A percentile compares a stretch with the other conserved stretches of the same genome.
These are phyloP conservation scores for Colletotrichum sp. DNA, from an alignment of 2,329 filamentous ascomycete species.

Conservation along the genomic window DNA sequence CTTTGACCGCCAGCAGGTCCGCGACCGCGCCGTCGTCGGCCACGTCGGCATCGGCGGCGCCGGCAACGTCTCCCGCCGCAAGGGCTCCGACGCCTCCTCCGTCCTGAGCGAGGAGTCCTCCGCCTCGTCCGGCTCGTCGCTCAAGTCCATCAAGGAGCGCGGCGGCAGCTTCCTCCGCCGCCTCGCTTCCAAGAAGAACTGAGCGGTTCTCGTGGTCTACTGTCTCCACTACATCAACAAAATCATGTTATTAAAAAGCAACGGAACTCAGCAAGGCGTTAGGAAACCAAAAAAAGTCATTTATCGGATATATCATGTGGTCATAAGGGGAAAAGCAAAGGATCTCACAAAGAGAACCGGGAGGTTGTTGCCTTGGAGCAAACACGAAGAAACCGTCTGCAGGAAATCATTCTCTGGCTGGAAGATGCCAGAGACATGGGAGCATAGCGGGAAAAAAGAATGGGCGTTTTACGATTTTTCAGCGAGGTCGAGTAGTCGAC, in stretches of 20 bases:
- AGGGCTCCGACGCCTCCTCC: constrained; percentile 59
- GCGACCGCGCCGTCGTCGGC: constrained; percentile 23
- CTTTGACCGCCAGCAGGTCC: constrained; percentile 18
- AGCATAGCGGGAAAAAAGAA: neutral
- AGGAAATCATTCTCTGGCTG: constrained; percentile 25
- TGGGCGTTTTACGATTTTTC: constrained; percentile 38
- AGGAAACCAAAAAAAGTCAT: constrained; percentile 1
- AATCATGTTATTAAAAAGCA: neutral
- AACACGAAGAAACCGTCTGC: constrained; percentile 17
- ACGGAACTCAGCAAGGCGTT: neutral
- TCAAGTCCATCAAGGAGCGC: constrained; percentile 18
- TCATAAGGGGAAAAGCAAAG: neutral
- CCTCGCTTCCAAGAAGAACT: constrained; percentile 35
- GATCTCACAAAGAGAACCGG: neutral
- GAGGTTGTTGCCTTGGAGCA: constrained; percentile 36
- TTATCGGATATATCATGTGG: neutral
- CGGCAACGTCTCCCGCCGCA: constrained; percentile 71
- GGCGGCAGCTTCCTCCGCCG: constrained; percentile 42
- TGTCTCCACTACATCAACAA: neutral
- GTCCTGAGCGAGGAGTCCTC: constrained; percentile 41
- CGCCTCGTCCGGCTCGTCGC: constrained; percentile 18
- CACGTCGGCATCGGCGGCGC: constrained; percentile 40
- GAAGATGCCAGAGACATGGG: constrained; percentile 27
- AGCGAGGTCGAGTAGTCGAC: neutral
- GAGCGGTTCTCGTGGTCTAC: neutral